phyloP scores from a whole-genome alignment of 2,329 filamentous ascomycete species.

The Pleurostoma richardsiae region DNA sequence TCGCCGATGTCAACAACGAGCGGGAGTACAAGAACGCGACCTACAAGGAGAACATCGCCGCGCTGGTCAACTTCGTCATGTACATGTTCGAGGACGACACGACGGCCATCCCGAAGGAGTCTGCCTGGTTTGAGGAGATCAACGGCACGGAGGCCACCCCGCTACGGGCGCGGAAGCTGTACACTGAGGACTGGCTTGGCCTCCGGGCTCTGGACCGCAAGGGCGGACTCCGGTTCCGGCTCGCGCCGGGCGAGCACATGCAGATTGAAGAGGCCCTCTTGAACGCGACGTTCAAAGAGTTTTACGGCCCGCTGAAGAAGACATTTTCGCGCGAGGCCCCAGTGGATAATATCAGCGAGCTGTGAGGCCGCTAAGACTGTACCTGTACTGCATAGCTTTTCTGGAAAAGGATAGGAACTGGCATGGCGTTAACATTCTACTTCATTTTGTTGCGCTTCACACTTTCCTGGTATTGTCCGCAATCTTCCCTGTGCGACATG shows the following conservation, averaged over 20 bases:
- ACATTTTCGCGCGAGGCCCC: conserved; percentile 20
- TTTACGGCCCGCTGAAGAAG: conserved; percentile 52
- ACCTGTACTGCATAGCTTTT: too few relatives aligned
- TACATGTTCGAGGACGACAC: conserved; percentile 84
- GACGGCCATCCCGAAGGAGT: conserved; percentile 85
- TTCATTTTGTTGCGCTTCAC: too few relatives aligned
- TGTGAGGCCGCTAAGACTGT: too few relatives aligned
- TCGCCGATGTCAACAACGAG: conserved; percentile 97
- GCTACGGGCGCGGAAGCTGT: conserved; percentile 66
- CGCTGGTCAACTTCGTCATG: conserved; percentile 77
- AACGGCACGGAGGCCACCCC: conserved; percentile 64
- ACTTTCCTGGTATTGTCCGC: too few relatives aligned
- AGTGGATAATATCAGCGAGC: too few relatives aligned
- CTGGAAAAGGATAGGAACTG: too few relatives aligned
- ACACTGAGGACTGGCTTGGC: conserved; percentile 91
- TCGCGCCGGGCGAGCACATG: conserved; percentile 78
- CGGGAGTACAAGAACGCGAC: conserved; percentile 63
- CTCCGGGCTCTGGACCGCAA: conserved; percentile 73
- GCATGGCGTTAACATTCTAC: too few relatives aligned
- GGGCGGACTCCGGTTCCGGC: conserved; percentile 72
- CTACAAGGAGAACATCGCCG: conserved; percentile 68
- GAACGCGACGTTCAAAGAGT: conserved; percentile 59
- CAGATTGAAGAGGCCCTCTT: conserved; percentile 63
- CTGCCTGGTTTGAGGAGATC: conserved; percentile 84
- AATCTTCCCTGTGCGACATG: too few relatives aligned